These are phyloP conservation scores for Picochlorum sp. DNA, from an alignment of 139 green algal species.

Conservation along the genomic window DNA sequence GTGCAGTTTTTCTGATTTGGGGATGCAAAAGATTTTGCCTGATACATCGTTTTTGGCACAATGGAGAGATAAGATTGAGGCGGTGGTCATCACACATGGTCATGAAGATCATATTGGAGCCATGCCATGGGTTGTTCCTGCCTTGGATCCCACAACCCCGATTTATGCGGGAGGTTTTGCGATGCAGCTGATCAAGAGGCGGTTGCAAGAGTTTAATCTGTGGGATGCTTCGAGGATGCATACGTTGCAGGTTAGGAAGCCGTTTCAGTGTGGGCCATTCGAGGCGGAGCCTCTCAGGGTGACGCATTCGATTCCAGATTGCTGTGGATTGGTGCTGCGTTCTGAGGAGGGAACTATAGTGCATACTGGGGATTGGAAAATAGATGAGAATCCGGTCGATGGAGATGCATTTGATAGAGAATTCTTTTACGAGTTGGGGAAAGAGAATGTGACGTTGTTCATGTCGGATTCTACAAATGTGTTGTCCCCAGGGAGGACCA, in stretches of 20 bases:
- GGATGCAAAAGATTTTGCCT: slow-evolving; percentile 96
- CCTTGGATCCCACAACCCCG: slow-evolving; percentile 84
- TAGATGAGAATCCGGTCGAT: slow-evolving; percentile 93
- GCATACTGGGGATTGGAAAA: slow-evolving; percentile 97
- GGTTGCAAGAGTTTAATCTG: slow-evolving; percentile 88
- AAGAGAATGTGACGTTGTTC: slow-evolving; percentile 76
- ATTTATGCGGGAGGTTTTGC: slow-evolving; percentile 85
- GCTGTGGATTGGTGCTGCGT: slow-evolving; percentile 85
- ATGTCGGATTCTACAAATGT: slow-evolving; percentile 99
- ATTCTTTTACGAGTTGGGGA: slow-evolving; percentile 68
- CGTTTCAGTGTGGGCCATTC: slow-evolving; percentile 71
- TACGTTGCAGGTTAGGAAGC: slow-evolving; percentile 55
- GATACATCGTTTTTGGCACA: slow-evolving; percentile 91
- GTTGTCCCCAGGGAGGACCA: slow-evolving; percentile 80
- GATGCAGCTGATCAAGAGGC: slow-evolving; percentile 84
- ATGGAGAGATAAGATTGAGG: slow-evolving; percentile 96
- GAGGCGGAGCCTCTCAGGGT: slow-evolving; percentile 81
- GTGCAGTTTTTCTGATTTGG: slow-evolving; percentile 87
- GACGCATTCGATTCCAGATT: slow-evolving; percentile 98
- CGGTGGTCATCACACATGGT: slow-evolving; percentile 93
- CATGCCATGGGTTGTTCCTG: slow-evolving; percentile 81
- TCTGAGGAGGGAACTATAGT: slow-evolving; percentile 85
- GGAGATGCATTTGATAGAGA: slow-evolving; percentile 82
- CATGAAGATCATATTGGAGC: slow-evolving; percentile 98
- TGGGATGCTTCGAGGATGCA: slow-evolving; percentile 72